These are phyloP conservation scores for Fraxinus baroniana DNA, from an alignment of 305 asterid genomes.

Conservation along the genomic window DNA sequence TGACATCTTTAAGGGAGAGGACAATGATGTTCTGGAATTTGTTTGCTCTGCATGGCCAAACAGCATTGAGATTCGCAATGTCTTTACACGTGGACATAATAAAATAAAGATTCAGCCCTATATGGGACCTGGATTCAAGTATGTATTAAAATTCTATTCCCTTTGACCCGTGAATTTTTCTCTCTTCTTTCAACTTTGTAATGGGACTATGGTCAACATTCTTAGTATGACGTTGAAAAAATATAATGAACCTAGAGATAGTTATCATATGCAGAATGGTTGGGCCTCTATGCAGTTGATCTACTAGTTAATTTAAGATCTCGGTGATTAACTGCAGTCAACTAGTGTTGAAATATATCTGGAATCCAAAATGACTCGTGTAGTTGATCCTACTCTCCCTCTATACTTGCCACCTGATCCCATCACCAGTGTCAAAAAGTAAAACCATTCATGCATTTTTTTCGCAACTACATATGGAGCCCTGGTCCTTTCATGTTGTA, in stretches of 20 bases:
- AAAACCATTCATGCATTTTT: neutral
- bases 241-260: neutral
- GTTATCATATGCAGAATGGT: neutral
- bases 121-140: conserved; percentile 76
- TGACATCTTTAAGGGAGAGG: conserved; percentile 60
- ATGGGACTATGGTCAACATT: neutral
- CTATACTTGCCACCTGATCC: neutral
- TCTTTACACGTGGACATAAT: conserved; percentile 47
- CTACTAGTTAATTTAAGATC: neutral
- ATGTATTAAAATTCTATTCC: conserved; percentile 25
- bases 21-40: conserved; percentile 54
- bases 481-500: neutral
- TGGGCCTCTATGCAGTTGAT: neutral
- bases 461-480: neutral
- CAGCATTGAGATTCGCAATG: conserved; percentile 57
- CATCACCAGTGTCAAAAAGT: neutral
- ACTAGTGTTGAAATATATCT: neutral
- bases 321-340: neutral
- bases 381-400: neutral
- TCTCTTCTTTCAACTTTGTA: conserved; percentile 3
- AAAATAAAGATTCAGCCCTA: conserved; percentile 34
- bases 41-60: conserved; percentile 91
- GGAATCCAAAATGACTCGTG: neutral
- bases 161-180: neutral
- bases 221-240: neutral